A percentile compares a stretch with the other conserved stretches of the same genome.
Evolutionary conservation across 768 basidiomycete genomes (phyloP).

Genomic region (Hericium rajendrae): DNA sequence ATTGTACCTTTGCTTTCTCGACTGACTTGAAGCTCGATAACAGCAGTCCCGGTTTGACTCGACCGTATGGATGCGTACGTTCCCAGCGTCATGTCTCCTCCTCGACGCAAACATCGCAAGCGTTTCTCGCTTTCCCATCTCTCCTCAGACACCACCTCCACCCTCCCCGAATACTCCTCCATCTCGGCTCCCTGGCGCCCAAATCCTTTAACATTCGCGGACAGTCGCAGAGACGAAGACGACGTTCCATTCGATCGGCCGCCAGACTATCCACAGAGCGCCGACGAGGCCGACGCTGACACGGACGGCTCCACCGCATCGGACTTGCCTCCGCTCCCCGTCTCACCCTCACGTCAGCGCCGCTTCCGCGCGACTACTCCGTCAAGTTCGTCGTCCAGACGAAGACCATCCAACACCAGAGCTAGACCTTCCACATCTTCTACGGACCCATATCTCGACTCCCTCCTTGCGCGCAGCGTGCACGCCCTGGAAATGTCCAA

Average conservation of each 20-base stretch:
- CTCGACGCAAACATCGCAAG: conserved; percentile 36
- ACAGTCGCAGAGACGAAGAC: conserved; percentile 15
- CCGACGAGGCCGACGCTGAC: conserved; percentile 70
- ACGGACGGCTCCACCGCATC: conserved; percentile 34
- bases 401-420: conserved; percentile 17
- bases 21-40: too few species aligned
- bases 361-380: neutral
- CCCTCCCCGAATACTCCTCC: conserved; percentile 56
- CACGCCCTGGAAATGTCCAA: conserved; percentile 85
- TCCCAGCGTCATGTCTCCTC: conserved; percentile 14
- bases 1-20: too few species aligned
- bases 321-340: conserved; percentile 25
- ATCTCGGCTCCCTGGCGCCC: conserved; percentile 4
- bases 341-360: conserved; percentile 17
- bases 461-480: conserved; percentile 73
- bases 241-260: conserved; percentile 45
- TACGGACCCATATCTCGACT: conserved; percentile 56
- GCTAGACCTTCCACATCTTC: conserved; percentile 17
- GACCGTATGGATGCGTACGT: neutral
- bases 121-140: conserved; percentile 46
- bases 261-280: conserved; percentile 69
- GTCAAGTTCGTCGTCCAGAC: conserved; percentile 14
- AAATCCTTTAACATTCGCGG: neutral
- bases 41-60: neutral
- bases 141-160: conserved; percentile 57